phyloP scores from a whole-genome alignment of 371 early-diverging fungal species.

The Conidiobolus incongruus region DNA sequence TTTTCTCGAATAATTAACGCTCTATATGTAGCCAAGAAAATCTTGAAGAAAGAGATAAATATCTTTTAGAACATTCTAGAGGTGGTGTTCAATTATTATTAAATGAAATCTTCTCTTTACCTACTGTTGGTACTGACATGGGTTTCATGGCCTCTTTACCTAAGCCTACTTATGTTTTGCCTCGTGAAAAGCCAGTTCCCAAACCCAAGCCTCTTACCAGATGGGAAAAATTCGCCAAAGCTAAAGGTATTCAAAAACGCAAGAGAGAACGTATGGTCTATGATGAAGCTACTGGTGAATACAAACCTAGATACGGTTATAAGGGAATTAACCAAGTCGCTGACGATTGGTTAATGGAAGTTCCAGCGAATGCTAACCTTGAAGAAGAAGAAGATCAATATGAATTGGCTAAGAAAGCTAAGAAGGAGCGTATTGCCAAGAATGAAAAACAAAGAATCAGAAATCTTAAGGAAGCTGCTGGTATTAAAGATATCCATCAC shows the following conservation, averaged over 20 bases:
- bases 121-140: constrained; percentile 37
- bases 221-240: constrained; percentile 98
- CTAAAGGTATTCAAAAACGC: constrained; percentile 86
- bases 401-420: constrained; percentile 43
- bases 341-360: constrained; percentile 81
- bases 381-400: constrained; percentile 79
- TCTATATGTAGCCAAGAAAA: no score
- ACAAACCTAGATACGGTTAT: constrained; percentile 83
- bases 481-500: constrained; percentile 18
- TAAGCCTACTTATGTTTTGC: constrained; percentile 29
- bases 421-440: constrained; percentile 68
- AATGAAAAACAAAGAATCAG: constrained; percentile 64
- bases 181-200: constrained; percentile 84
- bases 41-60: constrained; percentile 25
- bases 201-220: constrained; percentile 73
- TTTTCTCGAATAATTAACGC: background rate
- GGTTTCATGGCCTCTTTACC: constrained; percentile 74
- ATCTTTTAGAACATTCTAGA: constrained; percentile 45
- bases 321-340: constrained; percentile 53
- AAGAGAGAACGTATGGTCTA: constrained; percentile 66
- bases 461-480: constrained; percentile 57
- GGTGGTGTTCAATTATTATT: constrained; percentile 71
- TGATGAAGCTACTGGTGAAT: constrained; percentile 75
- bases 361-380: constrained; percentile 37
- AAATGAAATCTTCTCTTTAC: constrained; percentile 70